Percentiles rank a stretch among this genome's conserved stretches.
Conservation (phyloP, 768 basidiomycete species). For the Boletus rubescentipes region DNA sequence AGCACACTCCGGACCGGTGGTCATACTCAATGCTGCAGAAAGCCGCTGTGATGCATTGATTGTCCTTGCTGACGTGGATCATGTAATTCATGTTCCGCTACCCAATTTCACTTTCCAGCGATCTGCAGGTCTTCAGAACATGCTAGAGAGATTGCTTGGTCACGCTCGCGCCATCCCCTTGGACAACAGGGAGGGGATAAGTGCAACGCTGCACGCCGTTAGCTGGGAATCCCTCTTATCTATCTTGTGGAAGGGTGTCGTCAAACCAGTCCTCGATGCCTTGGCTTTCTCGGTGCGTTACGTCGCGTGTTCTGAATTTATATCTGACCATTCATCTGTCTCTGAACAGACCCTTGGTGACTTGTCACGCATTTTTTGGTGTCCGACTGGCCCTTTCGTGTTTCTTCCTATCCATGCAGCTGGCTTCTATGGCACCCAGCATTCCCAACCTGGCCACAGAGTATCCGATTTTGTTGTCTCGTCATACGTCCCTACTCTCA, state of each 20-base stretch:
- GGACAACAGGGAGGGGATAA: background rate
- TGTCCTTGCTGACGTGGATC: background rate
- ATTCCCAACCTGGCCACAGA: background rate
- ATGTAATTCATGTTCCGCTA: slow-evolving; percentile 5
- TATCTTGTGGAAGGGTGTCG: slow-evolving; percentile 1
- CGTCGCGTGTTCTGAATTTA: background rate
- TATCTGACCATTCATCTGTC: background rate
- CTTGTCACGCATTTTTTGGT: background rate
- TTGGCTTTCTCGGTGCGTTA: slow-evolving; percentile 1
- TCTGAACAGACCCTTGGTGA: background rate
- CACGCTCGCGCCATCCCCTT: background rate
- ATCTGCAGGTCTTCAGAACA: background rate
- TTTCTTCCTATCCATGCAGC: background rate
- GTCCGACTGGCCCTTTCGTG: background rate
- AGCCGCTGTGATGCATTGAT: slow-evolving; percentile 33
- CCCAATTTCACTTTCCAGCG: background rate
- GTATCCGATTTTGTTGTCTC: background rate
- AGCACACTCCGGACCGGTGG: background rate
- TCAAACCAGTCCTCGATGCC: slow-evolving; percentile 3
- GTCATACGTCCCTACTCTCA: background rate
- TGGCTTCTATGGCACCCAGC: background rate
- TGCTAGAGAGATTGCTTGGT: background rate
- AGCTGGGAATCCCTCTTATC: slow-evolving; percentile 4
- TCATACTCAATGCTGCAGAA: background rate
- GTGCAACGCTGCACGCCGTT: no score